phyloP scores from a whole-genome alignment of 441 rosid species.

The Pelargonium citronellum region DNA sequence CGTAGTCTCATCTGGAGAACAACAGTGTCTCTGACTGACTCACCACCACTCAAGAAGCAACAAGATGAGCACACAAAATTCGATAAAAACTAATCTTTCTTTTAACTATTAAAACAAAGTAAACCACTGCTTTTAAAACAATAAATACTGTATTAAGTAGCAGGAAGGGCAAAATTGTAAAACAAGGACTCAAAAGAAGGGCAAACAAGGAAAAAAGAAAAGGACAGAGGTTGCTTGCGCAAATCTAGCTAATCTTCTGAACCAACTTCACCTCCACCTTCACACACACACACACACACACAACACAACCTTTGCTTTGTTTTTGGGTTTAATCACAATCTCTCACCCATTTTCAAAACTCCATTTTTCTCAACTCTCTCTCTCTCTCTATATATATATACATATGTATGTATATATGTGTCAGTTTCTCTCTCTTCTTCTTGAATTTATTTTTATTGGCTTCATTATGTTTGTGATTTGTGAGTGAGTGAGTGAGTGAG shows the following conservation, averaged over 20 bases:
- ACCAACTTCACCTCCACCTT: neutral
- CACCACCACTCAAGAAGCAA: too few species aligned
- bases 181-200: neutral
- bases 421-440: neutral
- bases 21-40: too few species aligned
- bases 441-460: neutral
- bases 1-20: too few species aligned
- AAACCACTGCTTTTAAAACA: neutral
- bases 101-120: too few species aligned
- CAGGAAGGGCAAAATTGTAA: neutral
- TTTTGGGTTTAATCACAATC: too few species aligned
- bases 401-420: too few species aligned
- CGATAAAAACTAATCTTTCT: too few species aligned
- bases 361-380: too few species aligned
- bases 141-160: neutral
- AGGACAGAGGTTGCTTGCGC: conserved; percentile 4
- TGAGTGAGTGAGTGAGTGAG: too few species aligned
- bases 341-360: too few species aligned
- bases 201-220: neutral
- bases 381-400: neutral
- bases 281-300: neutral
- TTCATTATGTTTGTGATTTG: neutral
- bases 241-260: neutral
- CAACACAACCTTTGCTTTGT: neutral
- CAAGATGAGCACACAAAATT: too few species aligned